Base-by-base conservation (phyloP, 164 flowering plant species). In the Malania oleifera region DNA sequence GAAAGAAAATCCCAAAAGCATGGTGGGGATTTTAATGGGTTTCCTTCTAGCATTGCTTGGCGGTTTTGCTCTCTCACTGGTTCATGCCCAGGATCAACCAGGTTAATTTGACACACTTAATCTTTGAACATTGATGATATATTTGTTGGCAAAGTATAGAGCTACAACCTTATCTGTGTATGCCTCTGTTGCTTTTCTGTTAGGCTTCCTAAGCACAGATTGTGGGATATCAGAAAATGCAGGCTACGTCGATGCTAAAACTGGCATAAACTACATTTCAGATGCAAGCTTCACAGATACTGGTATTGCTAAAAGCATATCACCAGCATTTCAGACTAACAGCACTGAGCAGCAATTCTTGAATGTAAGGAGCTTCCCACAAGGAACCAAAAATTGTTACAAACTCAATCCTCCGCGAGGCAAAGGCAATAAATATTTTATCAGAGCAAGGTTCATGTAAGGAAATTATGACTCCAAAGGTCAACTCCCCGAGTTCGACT, bases 171-270 rank as follows among this genome's bases (percentile, higher is more conserved):
- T 22, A 18, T 13, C 43, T 9, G 4, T 39, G 15, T 39, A 13
- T 39, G 15, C 14, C 43, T 39, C 43, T 17, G 22, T 43, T 22
- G 17, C 20, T 43, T 10, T 43, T 2, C 7, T 10, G 5, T 3
- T 15, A 18, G 73, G 65, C n/a, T 71, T 68, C 47, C 62, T 73
- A 17, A 73, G 76, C 70, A 54, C 69, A 0, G 76, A 73, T 7
- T 73, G 73, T n/a, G 76, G 76, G 14, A 15, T 41, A 4, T 5
- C 5, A n/a, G 22, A 43, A 20, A 47, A 19, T 11, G 1, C 51
- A 11, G 34, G 3, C 52, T 69, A 66, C 19, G 46, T 19, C 15
- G 70, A 68, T n/a, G 18, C 12, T 2, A 28, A 6, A 5, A 61
- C 58, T 1, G 48, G 35, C 6, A 62, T 73, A 7, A 0, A 19